Evolutionary conservation across 805 yeast genomes (phyloP), one percentile per base, ranked within the genome.

Genomic region (Saccharomyces eubayanus): DNA sequence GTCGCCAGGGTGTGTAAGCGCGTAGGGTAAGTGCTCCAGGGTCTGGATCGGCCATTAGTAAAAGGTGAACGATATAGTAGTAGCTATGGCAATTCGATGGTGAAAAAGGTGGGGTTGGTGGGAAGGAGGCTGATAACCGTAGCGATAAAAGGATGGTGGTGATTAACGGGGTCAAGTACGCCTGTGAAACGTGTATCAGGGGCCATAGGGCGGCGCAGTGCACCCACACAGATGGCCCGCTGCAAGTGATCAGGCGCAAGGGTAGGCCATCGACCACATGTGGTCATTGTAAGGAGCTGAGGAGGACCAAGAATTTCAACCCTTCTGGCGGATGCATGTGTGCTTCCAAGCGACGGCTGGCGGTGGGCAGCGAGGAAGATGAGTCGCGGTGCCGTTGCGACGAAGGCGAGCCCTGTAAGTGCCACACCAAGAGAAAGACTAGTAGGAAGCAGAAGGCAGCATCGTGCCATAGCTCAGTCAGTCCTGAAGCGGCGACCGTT

Each of bases 191-290:
- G 57, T 92, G 99, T 71, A 91, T 92, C 49, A 78, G 98, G 55
- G 99, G 99, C 47, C 99, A 92, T 66, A 76, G 98, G 50, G 97
- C 90, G 47, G 87, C 97, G 1, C 81, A 94, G 1, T 92, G 99
- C 71, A 82, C 85, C 45, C 99, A 92, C 68, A 82, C 90, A 0
- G 96, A 94, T 61, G 88, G 89, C 65, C 94, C 94, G 3, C 74
- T 92, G 60, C 83, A 87, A 64, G 85, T 86, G 86, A 90, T 92
- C 68, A 92, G 91, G 66, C 96, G 95, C 28, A 94, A 91, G 67
- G 99, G 99, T 2, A 76, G 99, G 53, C 99, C 99, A 1, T 83
- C 96, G 1, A 84, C 96, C 1, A 96, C 89, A 64, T 92, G 98
- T 65, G 75, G 77, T 41, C 95, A 88, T 66, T 92, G 96, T 66